These are phyloP conservation scores for Tetrahymena thermophila DNA, from an alignment of 73 alveolate species.

Conservation along the genomic window DNA sequence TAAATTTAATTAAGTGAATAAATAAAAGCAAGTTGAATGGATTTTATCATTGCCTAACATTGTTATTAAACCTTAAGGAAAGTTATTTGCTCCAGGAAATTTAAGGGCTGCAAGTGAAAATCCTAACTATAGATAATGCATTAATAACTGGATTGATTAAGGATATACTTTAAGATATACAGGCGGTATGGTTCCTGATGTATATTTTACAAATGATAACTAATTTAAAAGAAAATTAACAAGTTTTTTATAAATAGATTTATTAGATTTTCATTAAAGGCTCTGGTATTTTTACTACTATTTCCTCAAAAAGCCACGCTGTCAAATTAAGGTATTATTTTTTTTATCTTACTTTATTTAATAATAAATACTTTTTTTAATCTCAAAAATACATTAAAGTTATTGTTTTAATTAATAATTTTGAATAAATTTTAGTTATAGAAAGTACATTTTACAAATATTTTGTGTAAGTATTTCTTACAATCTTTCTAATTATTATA, in stretches of 20 bases:
- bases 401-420: too few species aligned
- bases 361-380: too few species aligned
- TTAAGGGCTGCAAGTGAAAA: constrained; percentile 58
- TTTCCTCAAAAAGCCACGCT: constrained; percentile 45
- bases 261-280: constrained; percentile 81
- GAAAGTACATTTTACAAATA: not conserved
- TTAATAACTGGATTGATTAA: constrained; percentile 60
- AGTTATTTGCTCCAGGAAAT: constrained; percentile 82
- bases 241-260: not conserved
- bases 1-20: not conserved
- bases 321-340: constrained; percentile 9
- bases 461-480: not conserved
- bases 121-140: constrained; percentile 47
- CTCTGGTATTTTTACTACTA: constrained; percentile 62
- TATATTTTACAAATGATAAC: not conserved
- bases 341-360: too few species aligned
- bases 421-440: too few species aligned
- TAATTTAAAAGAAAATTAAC: not conserved
- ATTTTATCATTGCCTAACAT: constrained; percentile 56
- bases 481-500: not conserved
- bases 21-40: constrained; percentile 40
- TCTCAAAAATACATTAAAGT: too few species aligned
- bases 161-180: constrained; percentile 79
- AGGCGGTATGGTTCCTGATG: constrained; percentile 89
- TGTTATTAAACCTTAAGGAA: constrained; percentile 51